A percentile compares a stretch with the other conserved stretches of the same genome.
Evolutionary conservation across 768 basidiomycete species (phyloP).

Genomic region (Leucosporidium scottii): DNA sequence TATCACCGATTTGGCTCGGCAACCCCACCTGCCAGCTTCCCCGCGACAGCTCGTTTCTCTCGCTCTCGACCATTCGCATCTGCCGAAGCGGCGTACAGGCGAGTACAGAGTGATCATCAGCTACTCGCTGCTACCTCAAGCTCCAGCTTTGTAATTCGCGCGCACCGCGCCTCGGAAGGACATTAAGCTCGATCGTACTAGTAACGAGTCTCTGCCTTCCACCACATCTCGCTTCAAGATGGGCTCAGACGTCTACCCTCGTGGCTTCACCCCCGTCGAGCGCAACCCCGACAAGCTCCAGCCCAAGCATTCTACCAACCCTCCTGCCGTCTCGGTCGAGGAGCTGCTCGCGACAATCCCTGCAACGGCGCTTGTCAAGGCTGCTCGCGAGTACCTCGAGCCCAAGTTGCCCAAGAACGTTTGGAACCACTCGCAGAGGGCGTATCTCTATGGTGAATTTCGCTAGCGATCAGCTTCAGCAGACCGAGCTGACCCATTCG

Average conservation of each 20-base stretch:
- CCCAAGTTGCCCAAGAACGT: conserved; percentile 48
- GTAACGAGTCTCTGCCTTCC: neutral
- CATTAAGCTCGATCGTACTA: no score
- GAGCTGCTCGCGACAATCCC: conserved; percentile 49
- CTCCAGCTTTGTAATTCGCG: no score
- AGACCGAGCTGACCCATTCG: no score
- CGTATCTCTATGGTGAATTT: conserved; percentile 50
- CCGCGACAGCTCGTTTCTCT: no score
- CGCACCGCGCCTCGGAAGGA: no score
- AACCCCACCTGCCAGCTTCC: no score
- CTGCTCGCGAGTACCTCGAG: conserved; percentile 47
- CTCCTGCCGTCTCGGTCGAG: conserved; percentile 47
- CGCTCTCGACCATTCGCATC: no score
- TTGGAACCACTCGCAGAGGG: conserved; percentile 51
- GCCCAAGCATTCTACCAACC: conserved; percentile 47
- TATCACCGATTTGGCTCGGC: no score
- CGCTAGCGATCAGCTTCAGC: neutral
- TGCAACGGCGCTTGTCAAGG: conserved; percentile 44
- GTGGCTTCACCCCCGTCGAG: conserved; percentile 51
- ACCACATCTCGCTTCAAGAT: neutral
- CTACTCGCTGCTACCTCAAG: no score
- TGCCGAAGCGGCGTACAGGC: no score
- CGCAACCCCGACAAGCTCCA: conserved; percentile 52
- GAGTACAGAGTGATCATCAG: no score
- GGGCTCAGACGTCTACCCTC: conserved; percentile 10